phyloP scores from a whole-genome alignment of 176 grass and related monocot genomes.

The Metroxylon sagu region DNA sequence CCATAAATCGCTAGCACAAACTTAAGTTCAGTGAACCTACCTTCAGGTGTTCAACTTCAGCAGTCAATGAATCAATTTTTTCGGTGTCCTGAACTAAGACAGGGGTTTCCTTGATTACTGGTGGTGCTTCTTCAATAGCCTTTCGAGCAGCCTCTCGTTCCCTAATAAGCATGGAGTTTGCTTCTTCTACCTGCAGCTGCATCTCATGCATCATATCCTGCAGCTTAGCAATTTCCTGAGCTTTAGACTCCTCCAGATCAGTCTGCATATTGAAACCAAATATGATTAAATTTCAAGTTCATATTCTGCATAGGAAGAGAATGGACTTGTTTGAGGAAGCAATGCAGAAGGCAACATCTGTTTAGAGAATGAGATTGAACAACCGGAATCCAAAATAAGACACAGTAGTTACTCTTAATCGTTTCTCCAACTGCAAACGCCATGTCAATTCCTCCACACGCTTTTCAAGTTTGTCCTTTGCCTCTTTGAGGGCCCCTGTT shows the following conservation, averaged over 20 bases:
- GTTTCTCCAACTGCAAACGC: slow-evolving; percentile 45
- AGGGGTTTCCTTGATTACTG: slow-evolving; percentile 20
- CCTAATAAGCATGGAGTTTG: slow-evolving; percentile 30
- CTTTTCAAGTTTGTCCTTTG: slow-evolving; percentile 78
- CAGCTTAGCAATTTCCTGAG: slow-evolving; percentile 53
- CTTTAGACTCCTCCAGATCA: slow-evolving; percentile 70
- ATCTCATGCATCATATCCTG: slow-evolving; percentile 48
- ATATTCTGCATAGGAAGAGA: not conserved
- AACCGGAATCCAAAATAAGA: slow-evolving; percentile 14
- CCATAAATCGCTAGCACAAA: not conserved
- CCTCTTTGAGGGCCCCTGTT: slow-evolving; percentile 67
- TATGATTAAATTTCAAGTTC: slow-evolving; percentile 15
- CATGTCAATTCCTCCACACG: slow-evolving; percentile 62
- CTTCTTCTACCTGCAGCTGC: slow-evolving; percentile 54
- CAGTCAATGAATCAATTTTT: slow-evolving; percentile 47
- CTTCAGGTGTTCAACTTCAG: slow-evolving; percentile 49
- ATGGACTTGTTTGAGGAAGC: too few relatives aligned
- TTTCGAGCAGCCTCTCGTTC: slow-evolving; percentile 61
- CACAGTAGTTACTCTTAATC: slow-evolving; percentile 41
- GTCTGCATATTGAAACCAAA: slow-evolving; percentile 35
- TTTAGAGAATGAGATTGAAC: too few relatives aligned
- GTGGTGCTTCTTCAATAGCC: slow-evolving; percentile 55
- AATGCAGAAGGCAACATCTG: too few relatives aligned
- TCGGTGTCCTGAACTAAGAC: slow-evolving; percentile 57
- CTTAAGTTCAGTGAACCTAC: slow-evolving; percentile 20